Evolutionary conservation across 2,329 filamentous ascomycete genomes (phyloP).

Genomic region (Trichophaea hybrida): DNA sequence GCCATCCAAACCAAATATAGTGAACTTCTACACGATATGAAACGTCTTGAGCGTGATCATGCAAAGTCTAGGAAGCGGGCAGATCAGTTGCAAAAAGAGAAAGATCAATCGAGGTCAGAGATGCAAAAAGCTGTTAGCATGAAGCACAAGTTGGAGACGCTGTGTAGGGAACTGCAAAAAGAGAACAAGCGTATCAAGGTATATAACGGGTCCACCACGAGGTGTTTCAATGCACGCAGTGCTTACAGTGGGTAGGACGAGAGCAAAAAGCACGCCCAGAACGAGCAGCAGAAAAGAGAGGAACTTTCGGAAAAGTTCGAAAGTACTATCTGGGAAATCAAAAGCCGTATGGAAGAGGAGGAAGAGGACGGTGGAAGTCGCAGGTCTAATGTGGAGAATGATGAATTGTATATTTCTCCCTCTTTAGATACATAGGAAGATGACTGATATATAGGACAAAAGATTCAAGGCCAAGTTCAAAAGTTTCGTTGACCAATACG

Average conservation of each 20-base stretch:
- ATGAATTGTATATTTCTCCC: slow-evolving; percentile 56
- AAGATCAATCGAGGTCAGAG: slow-evolving; percentile 76
- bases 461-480: slow-evolving; percentile 81
- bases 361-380: slow-evolving; percentile 71
- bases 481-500: slow-evolving; percentile 91
- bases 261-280: slow-evolving; percentile 80
- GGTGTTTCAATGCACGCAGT: slow-evolving; percentile 2
- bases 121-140: slow-evolving; percentile 77
- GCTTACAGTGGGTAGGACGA: slow-evolving; percentile 49
- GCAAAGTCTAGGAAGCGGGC: slow-evolving; percentile 91
- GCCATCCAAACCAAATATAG: slow-evolving; percentile 80
- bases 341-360: slow-evolving; percentile 44
- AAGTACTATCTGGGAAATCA: slow-evolving; percentile 27
- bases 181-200: slow-evolving; percentile 99
- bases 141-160: slow-evolving; percentile 92
- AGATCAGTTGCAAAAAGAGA: slow-evolving; percentile 90
- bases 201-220: slow-evolving; percentile 2
- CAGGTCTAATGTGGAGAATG: slow-evolving; percentile 70
- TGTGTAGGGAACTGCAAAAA: slow-evolving; percentile 83
- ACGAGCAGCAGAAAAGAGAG: slow-evolving; percentile 65
- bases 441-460: slow-evolving; percentile 22
- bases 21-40: slow-evolving; percentile 86
- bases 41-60: slow-evolving; percentile 83
- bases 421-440: background rate
- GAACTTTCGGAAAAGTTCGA: slow-evolving; percentile 28